These are phyloP conservation scores for Rasamsonia emersonii DNA, from an alignment of 2,329 filamentous ascomycete genomes.

Conservation along the genomic window DNA sequence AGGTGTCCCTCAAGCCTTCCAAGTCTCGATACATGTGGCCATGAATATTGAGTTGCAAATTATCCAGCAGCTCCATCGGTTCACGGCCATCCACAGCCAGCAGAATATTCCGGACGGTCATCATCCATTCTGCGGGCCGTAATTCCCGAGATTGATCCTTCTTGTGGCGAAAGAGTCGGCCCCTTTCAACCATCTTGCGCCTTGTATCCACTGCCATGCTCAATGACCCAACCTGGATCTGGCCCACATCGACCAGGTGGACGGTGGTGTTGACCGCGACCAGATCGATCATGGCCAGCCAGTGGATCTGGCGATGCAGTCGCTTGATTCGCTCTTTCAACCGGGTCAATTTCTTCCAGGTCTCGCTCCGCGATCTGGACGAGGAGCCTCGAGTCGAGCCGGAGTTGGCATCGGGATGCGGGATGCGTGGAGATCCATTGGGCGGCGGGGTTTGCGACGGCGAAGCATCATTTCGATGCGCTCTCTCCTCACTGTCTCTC, in stretches of 20 bases:
- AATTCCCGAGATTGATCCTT: slow-evolving; percentile 55
- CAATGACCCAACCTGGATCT: slow-evolving; percentile 73
- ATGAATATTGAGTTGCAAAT: slow-evolving; percentile 80
- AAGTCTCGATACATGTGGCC: slow-evolving; percentile 78
- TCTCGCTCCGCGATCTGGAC: slow-evolving; percentile 50
- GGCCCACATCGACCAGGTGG: slow-evolving; percentile 71
- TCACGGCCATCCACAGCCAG: slow-evolving; percentile 81
- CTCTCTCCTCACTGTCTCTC: slow-evolving; percentile 20
- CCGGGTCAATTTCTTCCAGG: slow-evolving; percentile 70
- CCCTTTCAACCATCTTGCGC: slow-evolving; percentile 81
- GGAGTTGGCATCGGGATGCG: slow-evolving; percentile 4
- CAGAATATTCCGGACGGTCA: slow-evolving; percentile 74
- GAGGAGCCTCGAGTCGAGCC: slow-evolving; percentile 6
- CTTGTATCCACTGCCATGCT: slow-evolving; percentile 85
- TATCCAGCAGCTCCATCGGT: slow-evolving; percentile 79
- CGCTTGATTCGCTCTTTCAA: slow-evolving; percentile 80
- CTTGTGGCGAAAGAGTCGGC: slow-evolving; percentile 77
- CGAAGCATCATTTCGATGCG: slow-evolving; percentile 11
- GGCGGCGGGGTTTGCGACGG: slow-evolving; percentile 4
- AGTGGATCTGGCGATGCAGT: slow-evolving; percentile 77
- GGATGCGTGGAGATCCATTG: slow-evolving; percentile 6
- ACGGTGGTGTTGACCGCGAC: slow-evolving; percentile 73
- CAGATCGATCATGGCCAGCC: slow-evolving; percentile 82
- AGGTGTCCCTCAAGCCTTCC: slow-evolving; percentile 81
- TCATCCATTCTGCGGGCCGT: slow-evolving; percentile 86